A percentile compares a stretch with the other conserved stretches of the same genome.
Conservation (phyloP, 179 eudicot species). For the Gypsophila paniculata region DNA sequence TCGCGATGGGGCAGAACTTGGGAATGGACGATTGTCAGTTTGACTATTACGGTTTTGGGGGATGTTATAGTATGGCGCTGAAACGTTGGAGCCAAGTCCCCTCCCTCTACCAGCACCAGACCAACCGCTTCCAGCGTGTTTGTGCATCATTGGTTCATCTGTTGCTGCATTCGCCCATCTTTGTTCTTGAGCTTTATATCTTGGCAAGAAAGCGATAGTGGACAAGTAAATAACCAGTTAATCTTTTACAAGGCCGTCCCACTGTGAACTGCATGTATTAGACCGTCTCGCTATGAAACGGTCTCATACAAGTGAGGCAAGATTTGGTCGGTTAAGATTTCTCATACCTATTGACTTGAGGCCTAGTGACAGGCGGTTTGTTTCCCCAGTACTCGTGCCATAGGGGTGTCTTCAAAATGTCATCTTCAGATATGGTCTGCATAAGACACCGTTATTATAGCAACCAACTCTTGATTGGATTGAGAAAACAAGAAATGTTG, state of each 20-base stretch:
- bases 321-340: neutral
- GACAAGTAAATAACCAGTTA: neutral
- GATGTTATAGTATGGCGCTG: neutral
- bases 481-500: too few relatives aligned
- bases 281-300: too few relatives aligned
- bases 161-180: neutral
- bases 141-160: conserved; percentile 12
- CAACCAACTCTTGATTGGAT: neutral
- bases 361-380: conserved; percentile 5
- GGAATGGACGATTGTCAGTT: neutral
- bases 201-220: too few relatives aligned
- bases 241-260: neutral
- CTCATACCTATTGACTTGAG: conserved; percentile 19
- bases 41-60: neutral
- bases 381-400: conserved; percentile 29
- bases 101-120: conserved; percentile 19
- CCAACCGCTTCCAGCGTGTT: conserved; percentile 20
- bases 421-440: conserved; percentile 23
- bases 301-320: too few relatives aligned
- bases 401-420: conserved; percentile 2
- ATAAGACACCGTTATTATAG: neutral
- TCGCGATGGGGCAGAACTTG: neutral
- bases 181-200: neutral
- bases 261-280: neutral
- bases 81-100: neutral